phyloP scores from a whole-genome alignment of 768 basidiomycete genomes.

The Trametes sanguinea region DNA sequence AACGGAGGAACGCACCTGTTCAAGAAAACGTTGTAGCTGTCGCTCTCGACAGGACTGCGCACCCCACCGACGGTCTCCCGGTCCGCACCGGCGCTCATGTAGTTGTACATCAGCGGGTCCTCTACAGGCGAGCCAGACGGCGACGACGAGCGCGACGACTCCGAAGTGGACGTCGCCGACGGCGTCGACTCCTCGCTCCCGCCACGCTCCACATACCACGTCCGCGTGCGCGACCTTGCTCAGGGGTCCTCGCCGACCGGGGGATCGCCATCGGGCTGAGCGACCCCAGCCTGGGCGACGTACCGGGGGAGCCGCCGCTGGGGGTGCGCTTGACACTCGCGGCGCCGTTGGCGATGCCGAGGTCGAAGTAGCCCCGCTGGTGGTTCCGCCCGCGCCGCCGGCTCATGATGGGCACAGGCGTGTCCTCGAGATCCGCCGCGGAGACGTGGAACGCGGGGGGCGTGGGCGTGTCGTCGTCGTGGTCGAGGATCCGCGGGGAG shows the following conservation, averaged over 20 bases:
- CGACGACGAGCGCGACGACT: conserved; percentile 44
- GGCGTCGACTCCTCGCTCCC: conserved; percentile 48
- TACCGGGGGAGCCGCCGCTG: conserved; percentile 47
- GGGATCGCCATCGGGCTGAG: conserved; percentile 4
- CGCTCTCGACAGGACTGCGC: conserved; percentile 24
- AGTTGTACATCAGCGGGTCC: conserved; percentile 27
- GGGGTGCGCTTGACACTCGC: conserved; percentile 44
- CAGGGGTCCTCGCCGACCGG: conserved; percentile 2
- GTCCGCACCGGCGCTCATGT: conserved; percentile 9
- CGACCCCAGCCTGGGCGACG: neutral
- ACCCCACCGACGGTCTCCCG: neutral
- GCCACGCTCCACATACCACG: conserved; percentile 26
- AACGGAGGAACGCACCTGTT: conserved; percentile 51
- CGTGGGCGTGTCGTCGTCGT: conserved; percentile 29
- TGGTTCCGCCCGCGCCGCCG: conserved; percentile 46
- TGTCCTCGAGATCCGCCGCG: conserved; percentile 25
- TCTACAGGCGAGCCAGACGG: conserved; percentile 43
- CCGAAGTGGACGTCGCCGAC: conserved; percentile 44
- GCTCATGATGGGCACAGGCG: conserved; percentile 23
- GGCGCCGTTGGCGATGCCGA: conserved; percentile 28
- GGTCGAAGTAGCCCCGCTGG: conserved; percentile 58
- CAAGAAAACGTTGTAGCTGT: conserved; percentile 60
- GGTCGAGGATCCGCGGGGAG: conserved; percentile 51
- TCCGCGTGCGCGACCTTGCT: conserved; percentile 9
- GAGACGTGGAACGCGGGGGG: conserved; percentile 8